A percentile compares a stretch with the other conserved stretches of the same genome.
Evolutionary conservation across 192 early-diverging fungal species (phyloP).

Genomic region (Gamsiella multidivaricata): DNA sequence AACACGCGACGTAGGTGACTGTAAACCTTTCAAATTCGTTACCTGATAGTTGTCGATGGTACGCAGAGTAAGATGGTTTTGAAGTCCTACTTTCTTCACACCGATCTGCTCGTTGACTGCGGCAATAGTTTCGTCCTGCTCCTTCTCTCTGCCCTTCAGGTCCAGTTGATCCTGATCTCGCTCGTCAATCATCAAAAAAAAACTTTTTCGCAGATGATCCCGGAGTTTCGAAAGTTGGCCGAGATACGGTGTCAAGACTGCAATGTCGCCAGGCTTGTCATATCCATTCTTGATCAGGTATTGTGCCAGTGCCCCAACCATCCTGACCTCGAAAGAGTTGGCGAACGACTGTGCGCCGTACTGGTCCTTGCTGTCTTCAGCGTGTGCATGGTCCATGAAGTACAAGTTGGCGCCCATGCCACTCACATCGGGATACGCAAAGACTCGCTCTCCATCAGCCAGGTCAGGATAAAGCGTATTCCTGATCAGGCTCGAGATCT

Average conservation of each 20-base stretch:
- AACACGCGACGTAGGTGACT: no score
- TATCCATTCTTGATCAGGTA: conserved; percentile 67
- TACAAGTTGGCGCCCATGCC: conserved; percentile 60
- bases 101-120: neutral
- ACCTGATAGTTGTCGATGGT: conserved; percentile 63
- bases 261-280: conserved; percentile 56
- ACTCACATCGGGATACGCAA: conserved; percentile 34
- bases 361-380: conserved; percentile 54
- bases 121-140: neutral
- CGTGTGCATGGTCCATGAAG: conserved; percentile 61
- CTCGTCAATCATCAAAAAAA: conserved; percentile 53
- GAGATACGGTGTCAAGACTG: conserved; percentile 65
- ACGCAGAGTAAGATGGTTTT: conserved; percentile 50
- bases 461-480: conserved; percentile 59
- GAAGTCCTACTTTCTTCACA: conserved; percentile 22
- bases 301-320: conserved; percentile 58
- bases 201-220: conserved; percentile 31
- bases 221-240: conserved; percentile 63
- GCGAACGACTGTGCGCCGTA: conserved; percentile 57
- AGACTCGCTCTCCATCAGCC: conserved; percentile 49
- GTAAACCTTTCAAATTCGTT: no score
- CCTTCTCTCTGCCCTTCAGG: conserved; percentile 17
- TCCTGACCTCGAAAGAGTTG: conserved; percentile 61
- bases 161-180: conserved; percentile 50
- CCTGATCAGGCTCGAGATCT: conserved; percentile 60